phyloP scores from a whole-genome alignment of 352 stramenopile genomes.

The Phytophthora meadii region DNA sequence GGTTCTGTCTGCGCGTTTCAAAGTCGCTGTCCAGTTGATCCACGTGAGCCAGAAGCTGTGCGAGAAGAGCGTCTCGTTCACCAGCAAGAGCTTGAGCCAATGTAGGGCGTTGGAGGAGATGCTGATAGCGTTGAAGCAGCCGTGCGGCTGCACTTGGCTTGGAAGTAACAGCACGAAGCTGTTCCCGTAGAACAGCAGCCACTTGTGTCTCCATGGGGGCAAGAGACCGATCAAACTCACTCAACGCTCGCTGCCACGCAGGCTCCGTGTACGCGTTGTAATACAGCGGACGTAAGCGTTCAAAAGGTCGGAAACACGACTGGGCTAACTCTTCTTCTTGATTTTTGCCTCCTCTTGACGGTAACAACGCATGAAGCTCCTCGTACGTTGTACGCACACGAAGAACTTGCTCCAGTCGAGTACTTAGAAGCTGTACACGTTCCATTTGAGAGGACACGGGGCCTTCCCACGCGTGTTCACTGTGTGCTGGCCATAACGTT shows the following conservation, averaged over 20 bases:
- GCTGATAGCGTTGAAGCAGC: constrained; percentile 87
- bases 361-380: constrained; percentile 81
- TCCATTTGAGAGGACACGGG: constrained; percentile 28
- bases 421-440: constrained; percentile 52
- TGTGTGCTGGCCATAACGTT: constrained; percentile 79
- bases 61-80: constrained; percentile 90
- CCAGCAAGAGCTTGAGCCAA: constrained; percentile 76
- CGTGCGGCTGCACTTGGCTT: constrained; percentile 75
- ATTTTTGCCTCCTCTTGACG: constrained; percentile 36
- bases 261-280: constrained; percentile 93
- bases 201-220: constrained; percentile 86
- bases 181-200: constrained; percentile 80
- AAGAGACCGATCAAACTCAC: constrained; percentile 82
- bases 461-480: constrained; percentile 82
- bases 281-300: constrained; percentile 71
- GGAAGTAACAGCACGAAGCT: constrained; percentile 64
- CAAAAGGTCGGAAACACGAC: constrained; percentile 79
- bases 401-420: constrained; percentile 84
- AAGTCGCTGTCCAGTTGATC: constrained; percentile 91
- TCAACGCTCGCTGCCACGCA: constrained; percentile 77
- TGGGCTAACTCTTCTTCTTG: constrained; percentile 47
- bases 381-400: constrained; percentile 88
- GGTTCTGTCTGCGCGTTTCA: constrained; percentile 55
- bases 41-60: constrained; percentile 84
- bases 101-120: constrained; percentile 81